Evolutionary conservation across 1,139 yeast species (phyloP), one percentile per base, ranked within the genome.

Genomic region (Geotrichum fermentans): DNA sequence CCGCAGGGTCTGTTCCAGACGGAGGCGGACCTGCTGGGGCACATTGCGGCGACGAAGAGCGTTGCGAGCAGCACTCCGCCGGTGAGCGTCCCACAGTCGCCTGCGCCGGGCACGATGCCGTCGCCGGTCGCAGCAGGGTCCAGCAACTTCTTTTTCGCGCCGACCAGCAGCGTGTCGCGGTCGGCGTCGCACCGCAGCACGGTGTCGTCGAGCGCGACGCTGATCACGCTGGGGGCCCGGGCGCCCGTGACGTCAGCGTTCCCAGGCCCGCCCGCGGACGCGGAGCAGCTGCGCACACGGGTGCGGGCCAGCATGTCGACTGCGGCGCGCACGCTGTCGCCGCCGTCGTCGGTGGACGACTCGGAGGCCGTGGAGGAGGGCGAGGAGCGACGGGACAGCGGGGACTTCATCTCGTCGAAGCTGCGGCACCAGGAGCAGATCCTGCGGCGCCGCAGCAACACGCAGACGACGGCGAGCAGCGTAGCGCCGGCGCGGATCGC

Each of bases 271-370:
- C 47, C 47, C 2, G 45, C 49, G 11, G 40, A 48, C 14, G 32
- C 40, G 26, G 47, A 41, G 37, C 44, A 41, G 24, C 40, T 51
- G 29, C 44, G 44, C 13, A 40, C 50, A 14, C 43, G 54, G n/a
- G 54, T 51, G 22, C 47, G 54, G 20, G 54, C 54, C 28, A 44
- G 51, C 22, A 48, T 51, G 52, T 51, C 54, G 5, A 48, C 47
- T 1, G 46, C 54, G 13, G 54, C 54, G 39, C 49, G 52, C 16
- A 40, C 49, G 26, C 29, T 49, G 45, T 21, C 49, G 5, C 46
- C 47, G 18, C 40, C 50, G 2, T 26, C 39, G 7, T 22, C 26
- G 11, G 43, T 32, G 11, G 36, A 40, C 28, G 28, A 24, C n/a
- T n/a, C n/a, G 28, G 28, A 24, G 28, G 28, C 28, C 6, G 6